Percentiles rank a stretch among this genome's conserved stretches.
phyloP scores from a whole-genome alignment of 1,284 basidiomycete species.

The Trichosporon asahii region DNA sequence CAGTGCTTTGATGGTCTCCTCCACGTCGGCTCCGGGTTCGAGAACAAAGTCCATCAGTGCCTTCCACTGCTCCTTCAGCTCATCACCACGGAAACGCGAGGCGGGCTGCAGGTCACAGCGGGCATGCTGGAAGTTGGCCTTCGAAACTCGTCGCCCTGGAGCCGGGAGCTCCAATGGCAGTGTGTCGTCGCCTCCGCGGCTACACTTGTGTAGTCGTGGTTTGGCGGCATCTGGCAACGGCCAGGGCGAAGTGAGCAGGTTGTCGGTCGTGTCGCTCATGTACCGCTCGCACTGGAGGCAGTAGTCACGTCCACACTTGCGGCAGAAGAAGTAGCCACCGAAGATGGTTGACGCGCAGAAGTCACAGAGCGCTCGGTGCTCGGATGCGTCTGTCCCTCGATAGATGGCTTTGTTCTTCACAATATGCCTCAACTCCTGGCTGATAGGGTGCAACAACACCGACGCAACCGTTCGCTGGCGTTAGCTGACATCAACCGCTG shows the following conservation, averaged over 20 bases:
- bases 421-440: conserved; percentile 67
- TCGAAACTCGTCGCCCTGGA: not conserved
- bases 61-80: conserved; percentile 58
- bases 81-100: conserved; percentile 66
- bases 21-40: conserved; percentile 26
- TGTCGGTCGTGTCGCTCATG: conserved; percentile 63
- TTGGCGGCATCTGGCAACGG: conserved; percentile 53
- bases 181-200: conserved; percentile 10
- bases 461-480: conserved; percentile 60
- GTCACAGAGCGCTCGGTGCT: conserved; percentile 79
- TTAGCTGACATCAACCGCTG: conserved; percentile 9
- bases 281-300: conserved; percentile 77
- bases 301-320: conserved; percentile 81
- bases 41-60: conserved; percentile 37
- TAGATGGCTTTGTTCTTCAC: conserved; percentile 62
- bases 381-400: conserved; percentile 65
- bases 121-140: conserved; percentile 14
- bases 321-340: conserved; percentile 82
- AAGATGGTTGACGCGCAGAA: conserved; percentile 91
- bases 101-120: conserved; percentile 68
- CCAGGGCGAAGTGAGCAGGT: conserved; percentile 50
- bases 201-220: conserved; percentile 30
- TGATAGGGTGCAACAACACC: conserved; percentile 65
- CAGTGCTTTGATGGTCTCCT: conserved; percentile 29
- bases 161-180: conserved; percentile 8